Evolutionary conservation across 2,329 filamentous ascomycete genomes (phyloP).

Genomic region (Madurella fahalii): DNA sequence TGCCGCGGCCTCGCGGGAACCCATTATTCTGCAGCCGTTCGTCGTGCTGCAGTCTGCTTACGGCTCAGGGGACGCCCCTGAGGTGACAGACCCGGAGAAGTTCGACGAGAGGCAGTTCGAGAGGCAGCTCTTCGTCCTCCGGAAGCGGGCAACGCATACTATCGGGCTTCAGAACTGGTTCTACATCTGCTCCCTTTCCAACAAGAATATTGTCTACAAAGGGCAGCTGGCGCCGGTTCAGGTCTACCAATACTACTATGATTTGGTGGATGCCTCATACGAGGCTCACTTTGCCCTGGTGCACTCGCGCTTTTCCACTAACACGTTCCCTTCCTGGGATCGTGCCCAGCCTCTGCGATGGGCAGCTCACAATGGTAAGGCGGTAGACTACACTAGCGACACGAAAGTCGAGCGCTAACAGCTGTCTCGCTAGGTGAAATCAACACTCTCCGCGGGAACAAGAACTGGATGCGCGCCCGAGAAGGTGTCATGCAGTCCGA

Average conservation of each 20-base stretch:
- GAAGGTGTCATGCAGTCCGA: slow-evolving; percentile 93
- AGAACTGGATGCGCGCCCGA: slow-evolving; percentile 98
- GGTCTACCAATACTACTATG: slow-evolving; percentile 97
- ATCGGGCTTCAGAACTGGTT: slow-evolving; percentile 98
- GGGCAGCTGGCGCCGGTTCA: slow-evolving; percentile 90
- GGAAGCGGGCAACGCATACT: slow-evolving; percentile 91
- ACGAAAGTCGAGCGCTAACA: slow-evolving; percentile 17
- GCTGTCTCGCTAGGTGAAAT: slow-evolving; percentile 62
- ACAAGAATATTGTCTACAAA: slow-evolving; percentile 99
- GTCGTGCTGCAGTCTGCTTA: slow-evolving; percentile 84
- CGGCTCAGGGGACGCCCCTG: slow-evolving; percentile 73
- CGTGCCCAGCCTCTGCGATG: slow-evolving; percentile 92
- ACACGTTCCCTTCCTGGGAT: slow-evolving; percentile 98
- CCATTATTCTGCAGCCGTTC: slow-evolving; percentile 91
- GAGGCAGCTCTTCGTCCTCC: slow-evolving; percentile 86
- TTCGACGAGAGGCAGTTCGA: slow-evolving; percentile 88
- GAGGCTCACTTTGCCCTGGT: slow-evolving; percentile 96
- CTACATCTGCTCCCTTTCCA: slow-evolving; percentile 92
- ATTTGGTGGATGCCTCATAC: slow-evolving; percentile 94
- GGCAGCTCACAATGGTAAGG: slow-evolving; percentile 88
- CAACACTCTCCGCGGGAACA: slow-evolving; percentile 94
- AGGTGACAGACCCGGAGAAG: slow-evolving; percentile 69
- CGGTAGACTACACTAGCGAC: slow-evolving; percentile 19
- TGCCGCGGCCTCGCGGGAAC: slow-evolving; percentile 89
- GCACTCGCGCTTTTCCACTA: slow-evolving; percentile 95